Evolutionary conservation across 148 eudicot genomes (phyloP).

Genomic region (Rhododendron ovatum): DNA sequence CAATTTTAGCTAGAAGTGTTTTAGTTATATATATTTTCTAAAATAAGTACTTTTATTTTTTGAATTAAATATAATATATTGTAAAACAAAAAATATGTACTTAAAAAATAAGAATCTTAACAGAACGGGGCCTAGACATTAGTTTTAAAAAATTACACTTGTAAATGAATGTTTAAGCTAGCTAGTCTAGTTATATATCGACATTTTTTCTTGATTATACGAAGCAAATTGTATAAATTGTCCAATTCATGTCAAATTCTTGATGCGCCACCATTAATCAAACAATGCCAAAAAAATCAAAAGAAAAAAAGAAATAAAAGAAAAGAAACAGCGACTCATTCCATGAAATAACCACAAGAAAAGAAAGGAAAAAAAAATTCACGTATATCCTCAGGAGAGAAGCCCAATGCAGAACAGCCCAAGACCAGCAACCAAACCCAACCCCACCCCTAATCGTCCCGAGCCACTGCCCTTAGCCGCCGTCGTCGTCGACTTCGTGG

Average conservation of each 20-base stretch:
- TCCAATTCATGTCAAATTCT: not conserved
- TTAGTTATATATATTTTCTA: too few species aligned
- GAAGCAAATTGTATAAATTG: too few species aligned
- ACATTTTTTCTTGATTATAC: too few species aligned
- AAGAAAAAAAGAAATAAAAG: not conserved
- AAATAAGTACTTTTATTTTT: too few species aligned
- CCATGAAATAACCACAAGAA: not conserved
- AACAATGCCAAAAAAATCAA: not conserved
- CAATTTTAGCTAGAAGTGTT: too few species aligned
- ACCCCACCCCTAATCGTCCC: constrained; percentile 29
- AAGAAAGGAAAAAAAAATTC: not conserved
- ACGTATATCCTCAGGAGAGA: constrained; percentile 21
- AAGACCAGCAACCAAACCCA: constrained; percentile 36
- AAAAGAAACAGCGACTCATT: not conserved
- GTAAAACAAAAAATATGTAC: too few species aligned
- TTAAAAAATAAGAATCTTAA: too few species aligned
- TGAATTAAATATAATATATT: too few species aligned
- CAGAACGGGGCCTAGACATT: too few species aligned
- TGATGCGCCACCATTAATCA: not conserved
- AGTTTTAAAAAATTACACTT: too few species aligned
- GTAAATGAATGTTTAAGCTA: too few species aligned
- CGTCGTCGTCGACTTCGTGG: constrained; percentile 10
- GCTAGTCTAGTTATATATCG: too few species aligned
- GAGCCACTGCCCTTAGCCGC: constrained; percentile 18
- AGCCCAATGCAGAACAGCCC: constrained; percentile 39